Conservation (phyloP, 129 eudicot genomes). For the Flaveria robusta region DNA sequence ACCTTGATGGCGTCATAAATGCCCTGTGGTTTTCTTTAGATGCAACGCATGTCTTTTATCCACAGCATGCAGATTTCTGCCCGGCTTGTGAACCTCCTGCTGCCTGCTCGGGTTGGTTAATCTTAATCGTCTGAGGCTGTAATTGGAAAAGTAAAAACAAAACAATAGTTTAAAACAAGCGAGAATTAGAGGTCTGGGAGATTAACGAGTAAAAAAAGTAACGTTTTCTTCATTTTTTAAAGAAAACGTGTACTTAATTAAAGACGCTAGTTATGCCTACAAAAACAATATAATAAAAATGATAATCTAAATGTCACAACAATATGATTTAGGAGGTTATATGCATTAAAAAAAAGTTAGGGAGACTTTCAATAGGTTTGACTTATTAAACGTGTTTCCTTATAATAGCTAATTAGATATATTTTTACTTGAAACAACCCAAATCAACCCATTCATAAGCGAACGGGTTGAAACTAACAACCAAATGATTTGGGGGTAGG, state of each 20-base stretch:
- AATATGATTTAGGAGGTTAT: not conserved
- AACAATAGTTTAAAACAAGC: not conserved
- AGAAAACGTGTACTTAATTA: not conserved
- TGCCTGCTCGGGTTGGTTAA: slow-evolving; percentile 57
- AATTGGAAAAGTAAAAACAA: slow-evolving; percentile 6
- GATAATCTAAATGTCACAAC: not conserved
- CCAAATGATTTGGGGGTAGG: not conserved
- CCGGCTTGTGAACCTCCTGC: slow-evolving; percentile 61
- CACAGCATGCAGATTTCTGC: slow-evolving; percentile 66
- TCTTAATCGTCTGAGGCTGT: slow-evolving; percentile 74
- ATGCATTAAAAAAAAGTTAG: not conserved
- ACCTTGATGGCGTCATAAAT: slow-evolving; percentile 28
- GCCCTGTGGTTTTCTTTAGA: slow-evolving; percentile 20
- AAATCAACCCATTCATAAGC: not conserved
- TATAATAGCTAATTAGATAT: not conserved
- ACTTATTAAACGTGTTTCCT: not conserved
- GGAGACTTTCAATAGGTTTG: not conserved
- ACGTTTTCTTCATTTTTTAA: not conserved
- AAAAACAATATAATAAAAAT: not conserved
- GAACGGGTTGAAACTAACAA: not conserved
- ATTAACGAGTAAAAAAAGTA: not conserved
- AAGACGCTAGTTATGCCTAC: not conserved
- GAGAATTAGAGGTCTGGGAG: not conserved
- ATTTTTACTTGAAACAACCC: not conserved
- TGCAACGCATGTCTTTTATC: slow-evolving; percentile 21